Conservation (phyloP, 2,329 filamentous ascomycete genomes). For the Penicillium sp. region DNA sequence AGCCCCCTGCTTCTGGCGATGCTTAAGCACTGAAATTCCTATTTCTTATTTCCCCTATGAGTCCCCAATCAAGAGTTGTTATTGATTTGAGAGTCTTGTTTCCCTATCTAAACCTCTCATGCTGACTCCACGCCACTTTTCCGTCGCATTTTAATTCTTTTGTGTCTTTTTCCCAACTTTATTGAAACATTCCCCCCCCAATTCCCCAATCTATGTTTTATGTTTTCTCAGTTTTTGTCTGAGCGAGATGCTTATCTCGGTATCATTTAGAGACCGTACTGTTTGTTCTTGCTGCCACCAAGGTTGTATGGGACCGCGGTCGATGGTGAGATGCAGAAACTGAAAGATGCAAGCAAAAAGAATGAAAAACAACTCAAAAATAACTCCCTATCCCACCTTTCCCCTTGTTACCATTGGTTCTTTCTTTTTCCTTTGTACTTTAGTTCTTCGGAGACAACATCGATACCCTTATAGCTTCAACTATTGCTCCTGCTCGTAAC, state of each 20-base stretch:
- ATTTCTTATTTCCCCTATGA: conserved; percentile 14
- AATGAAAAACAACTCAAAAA: conserved; percentile 20
- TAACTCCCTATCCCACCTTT: conserved; percentile 10
- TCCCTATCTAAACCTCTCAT: conserved; percentile 11
- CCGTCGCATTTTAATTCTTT: conserved; percentile 29
- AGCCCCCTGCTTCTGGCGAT: conserved; percentile 36
- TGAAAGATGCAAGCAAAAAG: conserved; percentile 1
- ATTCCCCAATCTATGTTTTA: conserved; percentile 15
- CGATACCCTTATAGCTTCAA: conserved; percentile 34
- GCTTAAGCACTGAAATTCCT: conserved; percentile 25
- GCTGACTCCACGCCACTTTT: conserved; percentile 12
- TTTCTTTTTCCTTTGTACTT: conserved; percentile 31
- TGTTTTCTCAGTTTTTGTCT: conserved; percentile 19
- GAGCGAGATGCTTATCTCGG: conserved; percentile 14
- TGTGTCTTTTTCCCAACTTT: conserved; percentile 19
- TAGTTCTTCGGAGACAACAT: conserved; percentile 33
- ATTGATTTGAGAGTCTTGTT: conserved; percentile 4
- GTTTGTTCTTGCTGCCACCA: not conserved
- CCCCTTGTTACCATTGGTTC: conserved; percentile 2
- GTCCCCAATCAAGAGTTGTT: conserved; percentile 4
- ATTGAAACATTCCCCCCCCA: conserved; percentile 24
- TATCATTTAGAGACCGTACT: not conserved
- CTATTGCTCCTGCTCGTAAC: not conserved
- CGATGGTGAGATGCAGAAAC: not conserved
- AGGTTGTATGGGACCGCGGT: not conserved